Base-by-base conservation (phyloP, 2,329 filamentous ascomycete species). In the Rhynchosporium agropyri region DNA sequence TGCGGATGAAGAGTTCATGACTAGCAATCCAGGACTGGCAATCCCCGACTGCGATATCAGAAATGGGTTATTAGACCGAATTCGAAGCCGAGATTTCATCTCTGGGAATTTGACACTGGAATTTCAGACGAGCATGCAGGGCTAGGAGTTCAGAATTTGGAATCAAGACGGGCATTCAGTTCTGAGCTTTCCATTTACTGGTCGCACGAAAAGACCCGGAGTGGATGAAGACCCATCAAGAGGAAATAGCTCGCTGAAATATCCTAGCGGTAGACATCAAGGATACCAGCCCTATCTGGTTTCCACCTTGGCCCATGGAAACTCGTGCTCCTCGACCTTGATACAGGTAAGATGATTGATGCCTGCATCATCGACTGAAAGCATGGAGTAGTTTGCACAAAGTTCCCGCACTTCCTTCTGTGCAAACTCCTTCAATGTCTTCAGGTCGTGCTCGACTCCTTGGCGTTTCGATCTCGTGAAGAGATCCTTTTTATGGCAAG, bases 331-430 rank as follows among this genome's bases (percentile, higher is more conserved):
- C 26, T 51, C 61, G 9, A 73, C 50, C 4, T 65, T 61, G 6
- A 58, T 65, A 62, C 71, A 73, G 33, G 69, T 72, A 6, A 73
- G 61, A 50, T 73, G 65, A 9, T 53, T 31, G 43, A 73, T 66
- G 2, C 54, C 65, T 1, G n/a, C 56, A 7, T 67, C 61, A 38
- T 67, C 61, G 12, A 64, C 43, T n/a, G 65, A 33, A 12, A 70
- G 56, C 68, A 69, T 66, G n/a, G 64, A 68, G 13, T 68, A 56
- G 33, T 72, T 72, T 10, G 28, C 56, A 29, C 65, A 56, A 29
- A 73, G 20, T 7, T 28, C 28, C 12, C 48, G n/a, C 0, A 73
- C 70, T 2, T 9, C 46, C 38, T 65, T 40, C 13, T 66, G 60
- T 0, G 71, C 72, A 53, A 43, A 65, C 0, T 20, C 12, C 31